Conservation (phyloP, 106 monocot genomes). For the Xerophyta viscosa region DNA sequence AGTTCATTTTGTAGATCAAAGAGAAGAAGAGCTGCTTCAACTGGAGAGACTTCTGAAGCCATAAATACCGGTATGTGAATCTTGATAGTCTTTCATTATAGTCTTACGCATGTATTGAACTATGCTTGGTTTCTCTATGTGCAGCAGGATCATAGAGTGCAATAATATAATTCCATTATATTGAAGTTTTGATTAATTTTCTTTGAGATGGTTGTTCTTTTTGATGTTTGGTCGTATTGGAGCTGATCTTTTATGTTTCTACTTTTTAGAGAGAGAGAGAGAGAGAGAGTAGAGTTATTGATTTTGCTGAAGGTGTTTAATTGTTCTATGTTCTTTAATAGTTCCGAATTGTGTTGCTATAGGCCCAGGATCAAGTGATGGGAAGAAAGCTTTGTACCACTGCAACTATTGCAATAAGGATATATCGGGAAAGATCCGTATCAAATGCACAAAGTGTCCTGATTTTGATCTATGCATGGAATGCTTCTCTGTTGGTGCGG, state of each 20-base stretch:
- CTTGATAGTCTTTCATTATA: neutral
- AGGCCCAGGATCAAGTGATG: constrained; percentile 59
- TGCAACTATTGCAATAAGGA: constrained; percentile 99
- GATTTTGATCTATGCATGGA: constrained; percentile 99
- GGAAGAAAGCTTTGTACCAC: constrained; percentile 87
- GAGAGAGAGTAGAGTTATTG: too few relatives aligned
- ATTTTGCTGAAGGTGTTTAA: neutral
- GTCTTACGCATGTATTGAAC: neutral
- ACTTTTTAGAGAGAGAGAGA: too few relatives aligned
- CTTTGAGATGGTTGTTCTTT: too few relatives aligned
- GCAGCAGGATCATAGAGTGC: neutral
- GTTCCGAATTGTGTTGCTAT: neutral
- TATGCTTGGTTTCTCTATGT: neutral
- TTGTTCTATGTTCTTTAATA: neutral
- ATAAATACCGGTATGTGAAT: constrained; percentile 26
- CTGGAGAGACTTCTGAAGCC: constrained; percentile 51
- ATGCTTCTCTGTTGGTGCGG: constrained; percentile 95
- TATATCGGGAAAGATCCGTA: constrained; percentile 94
- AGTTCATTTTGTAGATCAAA: constrained; percentile 42
- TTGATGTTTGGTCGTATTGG: too few relatives aligned
- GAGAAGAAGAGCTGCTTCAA: constrained; percentile 46
- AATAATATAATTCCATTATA: too few relatives aligned
- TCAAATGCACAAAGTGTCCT: constrained; percentile 92
- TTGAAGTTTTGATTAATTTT: too few relatives aligned
- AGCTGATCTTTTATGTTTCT: too few relatives aligned